These are phyloP conservation scores for Epichloe gansuensis DNA, from an alignment of 2,329 filamentous ascomycete species.

Conservation along the genomic window DNA sequence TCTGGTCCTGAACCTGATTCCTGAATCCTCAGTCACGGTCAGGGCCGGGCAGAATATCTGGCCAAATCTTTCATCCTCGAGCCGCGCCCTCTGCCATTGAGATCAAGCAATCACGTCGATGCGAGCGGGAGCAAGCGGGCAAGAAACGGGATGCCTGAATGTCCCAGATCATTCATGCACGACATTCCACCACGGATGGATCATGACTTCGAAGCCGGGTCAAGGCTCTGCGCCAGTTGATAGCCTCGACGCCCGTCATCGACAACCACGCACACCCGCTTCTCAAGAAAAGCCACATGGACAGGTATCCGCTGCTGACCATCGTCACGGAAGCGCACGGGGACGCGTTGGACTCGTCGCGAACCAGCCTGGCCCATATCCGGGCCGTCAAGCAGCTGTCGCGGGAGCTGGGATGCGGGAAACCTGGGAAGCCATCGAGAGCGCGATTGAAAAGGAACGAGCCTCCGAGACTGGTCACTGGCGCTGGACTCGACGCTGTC, in stretches of 20 bases:
- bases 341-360: slow-evolving; percentile 49
- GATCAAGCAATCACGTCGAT: no score
- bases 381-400: slow-evolving; percentile 59
- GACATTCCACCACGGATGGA: background rate
- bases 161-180: background rate
- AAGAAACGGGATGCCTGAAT: no score
- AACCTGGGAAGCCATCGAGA: slow-evolving; percentile 45
- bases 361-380: slow-evolving; percentile 53
- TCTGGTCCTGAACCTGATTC: no score
- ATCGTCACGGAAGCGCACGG: slow-evolving; percentile 65
- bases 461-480: slow-evolving; percentile 31
- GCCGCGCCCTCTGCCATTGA: no score
- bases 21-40: no score
- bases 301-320: slow-evolving; percentile 38
- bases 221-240: slow-evolving; percentile 23
- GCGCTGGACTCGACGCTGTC: slow-evolving; percentile 49
- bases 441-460: slow-evolving; percentile 29
- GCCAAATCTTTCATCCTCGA: no score
- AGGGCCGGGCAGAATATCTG: no score
- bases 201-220: background rate
- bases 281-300: slow-evolving; percentile 37
- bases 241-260: slow-evolving; percentile 50
- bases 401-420: slow-evolving; percentile 49
- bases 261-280: slow-evolving; percentile 65
- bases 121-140: no score